Base-by-base conservation (phyloP, 805 yeast species). In the Sugiyamaella chiloensis region DNA sequence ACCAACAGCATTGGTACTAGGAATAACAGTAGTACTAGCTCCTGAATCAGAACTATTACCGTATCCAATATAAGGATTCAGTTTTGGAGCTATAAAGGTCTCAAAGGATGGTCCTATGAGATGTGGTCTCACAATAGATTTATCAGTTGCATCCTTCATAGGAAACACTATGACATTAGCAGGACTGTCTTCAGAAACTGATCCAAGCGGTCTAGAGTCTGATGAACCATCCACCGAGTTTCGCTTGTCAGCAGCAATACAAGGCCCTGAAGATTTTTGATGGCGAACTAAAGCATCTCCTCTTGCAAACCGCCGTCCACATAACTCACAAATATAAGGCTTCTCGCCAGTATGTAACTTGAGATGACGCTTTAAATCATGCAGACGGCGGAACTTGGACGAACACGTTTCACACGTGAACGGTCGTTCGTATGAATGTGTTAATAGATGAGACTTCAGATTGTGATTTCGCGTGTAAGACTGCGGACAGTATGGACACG, bases 281-380 rank as follows among this genome's bases (percentile, higher is more conserved):
- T 86, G 95, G 52, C 95, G 70, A 2, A 80, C 74, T 23, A 86
- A 69, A 0, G 95, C 89, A 63, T 86, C 95, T 1, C 81, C 80
- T 27, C 95, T 68, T 1, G 91, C 86, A 65, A 86, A 86, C 35
- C 72, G 67, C 40, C 84, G 72, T 12, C 76, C 75, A 66, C 95
- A 86, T 40, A 69, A 68, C 16, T 66, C 66, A 61, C 95, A 86
- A 35, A 61, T 65, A 60, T 68, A 81, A 1, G 91, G 90, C 60
- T 77, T 81, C 54, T 80, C 87, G 19, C 91, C 91, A 0, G 88
- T 77, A 60, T 86, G 95, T 29, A 83, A 70, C 63, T 83, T 83
- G 48, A 76, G 78, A 59, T 86, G 95, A 45, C 95, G 73, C 58
- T 80, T 84, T 58, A 87, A 70, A 62, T 87, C 95, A 62, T 85